phyloP scores from a whole-genome alignment of 352 stramenopile genomes.

The Pythium brassicae region DNA sequence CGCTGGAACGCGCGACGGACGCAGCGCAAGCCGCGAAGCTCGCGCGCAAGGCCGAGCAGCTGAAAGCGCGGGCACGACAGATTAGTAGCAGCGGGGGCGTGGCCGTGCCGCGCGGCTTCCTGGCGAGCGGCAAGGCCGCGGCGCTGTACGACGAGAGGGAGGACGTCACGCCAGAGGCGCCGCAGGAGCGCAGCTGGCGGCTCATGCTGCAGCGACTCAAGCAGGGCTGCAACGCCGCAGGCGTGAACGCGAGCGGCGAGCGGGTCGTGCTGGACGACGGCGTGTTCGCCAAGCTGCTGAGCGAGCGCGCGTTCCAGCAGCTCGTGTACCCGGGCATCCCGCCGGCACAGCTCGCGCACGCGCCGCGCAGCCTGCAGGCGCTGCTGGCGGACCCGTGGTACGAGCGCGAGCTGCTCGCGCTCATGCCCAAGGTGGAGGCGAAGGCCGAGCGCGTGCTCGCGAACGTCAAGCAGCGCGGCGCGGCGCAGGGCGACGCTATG shows the following conservation, averaged over 20 bases:
- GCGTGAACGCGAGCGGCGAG: constrained; percentile 52
- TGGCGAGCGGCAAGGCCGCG: constrained; percentile 22
- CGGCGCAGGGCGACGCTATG: constrained; percentile 74
- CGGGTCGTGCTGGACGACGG: constrained; percentile 70
- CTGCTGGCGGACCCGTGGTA: constrained; percentile 80
- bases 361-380: constrained; percentile 66
- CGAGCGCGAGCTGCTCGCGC: constrained; percentile 59
- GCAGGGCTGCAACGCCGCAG: constrained; percentile 43
- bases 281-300: constrained; percentile 72
- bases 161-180: constrained; percentile 23
- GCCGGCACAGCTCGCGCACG: constrained; percentile 52
- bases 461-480: constrained; percentile 80
- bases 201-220: constrained; percentile 63
- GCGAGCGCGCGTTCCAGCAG: constrained; percentile 63
- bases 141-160: constrained; percentile 68
- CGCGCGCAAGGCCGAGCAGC: constrained; percentile 11
- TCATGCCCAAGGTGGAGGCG: constrained; percentile 80
- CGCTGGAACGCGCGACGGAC: constrained; percentile 44
- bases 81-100: too few relatives aligned
- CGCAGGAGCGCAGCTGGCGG: constrained; percentile 45
- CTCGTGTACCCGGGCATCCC: constrained; percentile 80
- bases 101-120: constrained; percentile 47
- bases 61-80: neutral
- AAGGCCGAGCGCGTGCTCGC: constrained; percentile 72
- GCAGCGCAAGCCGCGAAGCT: constrained; percentile 65